These are phyloP conservation scores for Naganishia liquefaciens DNA, from an alignment of 1,284 basidiomycete genomes.

Conservation along the genomic window DNA sequence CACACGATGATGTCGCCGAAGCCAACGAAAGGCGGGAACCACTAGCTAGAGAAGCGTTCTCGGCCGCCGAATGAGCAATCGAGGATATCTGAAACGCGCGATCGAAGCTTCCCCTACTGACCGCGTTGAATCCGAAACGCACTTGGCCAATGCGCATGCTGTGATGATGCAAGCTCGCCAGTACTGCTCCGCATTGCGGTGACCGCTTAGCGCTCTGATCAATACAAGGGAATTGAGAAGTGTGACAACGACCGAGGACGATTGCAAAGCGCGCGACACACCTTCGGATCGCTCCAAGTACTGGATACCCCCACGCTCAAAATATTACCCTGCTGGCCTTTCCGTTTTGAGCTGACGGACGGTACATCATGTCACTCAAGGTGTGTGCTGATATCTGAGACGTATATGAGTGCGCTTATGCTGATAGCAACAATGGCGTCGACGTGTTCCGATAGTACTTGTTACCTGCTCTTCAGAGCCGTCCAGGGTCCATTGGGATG, in stretches of 20 bases:
- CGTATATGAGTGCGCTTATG: neutral
- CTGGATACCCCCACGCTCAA: no score
- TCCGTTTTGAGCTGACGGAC: neutral
- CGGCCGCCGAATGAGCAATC: neutral
- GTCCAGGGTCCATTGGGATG: constrained; percentile 50
- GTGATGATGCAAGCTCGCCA: neutral
- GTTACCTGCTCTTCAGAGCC: constrained; percentile 52
- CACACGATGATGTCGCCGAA: no score
- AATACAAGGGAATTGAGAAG: no score
- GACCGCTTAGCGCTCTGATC: no score
- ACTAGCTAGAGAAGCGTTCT: no score
- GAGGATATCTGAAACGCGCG: constrained; percentile 15
- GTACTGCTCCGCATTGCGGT: no score
- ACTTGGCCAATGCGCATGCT: neutral
- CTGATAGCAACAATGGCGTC: neutral
- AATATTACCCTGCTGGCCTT: no score
- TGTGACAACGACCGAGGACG: no score
- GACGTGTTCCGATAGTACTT: constrained; percentile 47
- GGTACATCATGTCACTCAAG: constrained; percentile 19
- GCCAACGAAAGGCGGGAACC: no score
- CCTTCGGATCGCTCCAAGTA: no score
- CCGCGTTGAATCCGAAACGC: neutral
- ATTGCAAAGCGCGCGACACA: no score
- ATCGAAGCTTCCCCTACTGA: neutral
- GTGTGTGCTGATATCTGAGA: neutral